phyloP scores from a whole-genome alignment of 805 yeast species.

The Wickerhamomyces queroliae region DNA sequence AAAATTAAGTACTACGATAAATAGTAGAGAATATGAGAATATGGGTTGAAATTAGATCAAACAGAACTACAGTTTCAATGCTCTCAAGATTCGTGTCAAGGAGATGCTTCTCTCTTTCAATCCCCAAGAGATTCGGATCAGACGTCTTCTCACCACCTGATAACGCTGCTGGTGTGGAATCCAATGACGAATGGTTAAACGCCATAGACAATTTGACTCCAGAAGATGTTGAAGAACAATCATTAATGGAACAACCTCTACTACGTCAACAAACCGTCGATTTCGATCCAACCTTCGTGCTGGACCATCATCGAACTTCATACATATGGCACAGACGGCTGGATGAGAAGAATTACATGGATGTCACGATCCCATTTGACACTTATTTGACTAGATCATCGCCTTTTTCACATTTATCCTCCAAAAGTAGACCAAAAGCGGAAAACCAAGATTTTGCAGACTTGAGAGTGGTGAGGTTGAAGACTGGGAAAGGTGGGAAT shows the following conservation, averaged over 20 bases:
- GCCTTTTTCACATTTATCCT: constrained; percentile 29
- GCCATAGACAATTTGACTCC: constrained; percentile 6
- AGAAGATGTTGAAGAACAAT: constrained; percentile 2
- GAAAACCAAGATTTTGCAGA: constrained; percentile 50
- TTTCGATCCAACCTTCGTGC: constrained; percentile 3
- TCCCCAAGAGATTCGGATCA: background rate
- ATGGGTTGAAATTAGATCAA: too few relatives aligned
- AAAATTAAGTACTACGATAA: too few relatives aligned
- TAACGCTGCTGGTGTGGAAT: constrained; percentile 35
- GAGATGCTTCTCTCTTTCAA: background rate
- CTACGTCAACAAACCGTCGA: background rate
- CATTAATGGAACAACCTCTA: background rate
- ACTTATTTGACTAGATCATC: constrained; percentile 21
- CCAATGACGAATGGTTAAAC: constrained; percentile 38
- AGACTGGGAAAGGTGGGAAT: constrained; percentile 84
- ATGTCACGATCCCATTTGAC: constrained; percentile 3
- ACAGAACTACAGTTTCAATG: too few relatives aligned
- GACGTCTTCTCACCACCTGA: constrained; percentile 19
- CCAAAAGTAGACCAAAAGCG: constrained; percentile 37
- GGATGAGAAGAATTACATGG: constrained; percentile 3
- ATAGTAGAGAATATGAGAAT: too few relatives aligned
- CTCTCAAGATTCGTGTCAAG: background rate
- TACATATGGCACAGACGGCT: constrained; percentile 2
- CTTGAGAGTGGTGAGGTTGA: constrained; percentile 56
- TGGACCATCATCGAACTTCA: background rate